Evolutionary conservation across 2,329 filamentous ascomycete species (phyloP).

Genomic region (Claviceps arundinis): DNA sequence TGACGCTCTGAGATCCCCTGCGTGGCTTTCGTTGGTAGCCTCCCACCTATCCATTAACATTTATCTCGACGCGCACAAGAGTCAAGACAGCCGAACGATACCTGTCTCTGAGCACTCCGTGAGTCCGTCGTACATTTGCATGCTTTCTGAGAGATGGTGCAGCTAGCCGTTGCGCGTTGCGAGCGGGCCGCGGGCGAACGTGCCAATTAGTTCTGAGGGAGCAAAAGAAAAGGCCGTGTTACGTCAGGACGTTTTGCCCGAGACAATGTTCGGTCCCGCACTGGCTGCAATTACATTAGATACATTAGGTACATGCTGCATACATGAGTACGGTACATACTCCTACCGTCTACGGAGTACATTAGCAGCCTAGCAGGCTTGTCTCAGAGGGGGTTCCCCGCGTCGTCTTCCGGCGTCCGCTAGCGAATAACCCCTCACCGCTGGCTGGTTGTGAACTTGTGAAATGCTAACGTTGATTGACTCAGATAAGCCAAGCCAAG

Average conservation of each 20-base stretch:
- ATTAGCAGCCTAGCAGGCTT: neutral
- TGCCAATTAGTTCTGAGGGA: no score
- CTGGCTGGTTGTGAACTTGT: neutral
- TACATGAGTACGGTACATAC: neutral
- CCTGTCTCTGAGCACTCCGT: no score
- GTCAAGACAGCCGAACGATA: no score
- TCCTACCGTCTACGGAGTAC: neutral
- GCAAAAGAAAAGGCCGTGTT: neutral
- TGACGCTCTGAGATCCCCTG: no score
- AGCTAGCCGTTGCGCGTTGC: neutral
- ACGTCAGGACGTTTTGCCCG: neutral
- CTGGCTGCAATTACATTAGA: no score
- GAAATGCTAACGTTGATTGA: neutral
- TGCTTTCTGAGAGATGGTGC: no score
- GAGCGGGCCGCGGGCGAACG: no score
- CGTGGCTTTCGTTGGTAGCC: no score
- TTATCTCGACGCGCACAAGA: no score
- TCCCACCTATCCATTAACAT: no score
- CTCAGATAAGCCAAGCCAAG: neutral
- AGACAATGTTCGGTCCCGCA: neutral
- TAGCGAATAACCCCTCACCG: neutral
- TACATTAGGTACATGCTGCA: no score
- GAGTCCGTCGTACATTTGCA: no score
- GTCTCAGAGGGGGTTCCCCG: neutral
- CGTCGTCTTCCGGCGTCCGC: neutral